Conservation (phyloP, 108 stramenopile species). For the Cyclostephanos tholiformis region DNA sequence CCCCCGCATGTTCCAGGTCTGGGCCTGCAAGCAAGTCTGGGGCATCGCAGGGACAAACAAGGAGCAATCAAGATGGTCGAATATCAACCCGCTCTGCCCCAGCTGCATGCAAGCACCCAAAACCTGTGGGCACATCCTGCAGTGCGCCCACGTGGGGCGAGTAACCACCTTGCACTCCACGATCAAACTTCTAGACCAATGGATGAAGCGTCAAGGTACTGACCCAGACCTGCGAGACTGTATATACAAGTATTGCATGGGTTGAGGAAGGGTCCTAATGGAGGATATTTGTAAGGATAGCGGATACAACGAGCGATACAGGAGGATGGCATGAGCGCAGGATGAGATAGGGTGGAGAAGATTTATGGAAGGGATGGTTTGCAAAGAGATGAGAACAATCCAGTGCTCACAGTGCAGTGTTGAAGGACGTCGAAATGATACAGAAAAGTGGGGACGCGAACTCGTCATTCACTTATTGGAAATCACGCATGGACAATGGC, state of each 20-base stretch:
- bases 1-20: conserved; percentile 12
- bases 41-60: conserved; percentile 16
- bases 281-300: background rate
- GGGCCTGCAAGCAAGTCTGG: conserved; percentile 13
- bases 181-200: background rate
- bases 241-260: background rate
- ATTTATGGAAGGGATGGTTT: conserved; percentile 1
- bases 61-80: background rate
- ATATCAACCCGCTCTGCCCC: conserved; percentile 1
- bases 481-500: conserved; percentile 1
- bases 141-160: background rate
- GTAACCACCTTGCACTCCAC: background rate
- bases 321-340: background rate
- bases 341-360: conserved; percentile 25
- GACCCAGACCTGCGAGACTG: conserved; percentile 1
- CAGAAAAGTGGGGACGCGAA: too few relatives aligned
- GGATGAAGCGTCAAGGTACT: background rate
- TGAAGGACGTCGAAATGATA: too few relatives aligned
- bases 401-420: too few relatives aligned
- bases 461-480: too few relatives aligned
- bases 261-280: background rate
- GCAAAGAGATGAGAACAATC: too few relatives aligned
- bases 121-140: conserved; percentile 3
- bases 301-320: background rate
- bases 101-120: background rate